Percentiles rank a stretch among this genome's conserved stretches.
Evolutionary conservation across 371 early-diverging fungal species (phyloP).

Genomic region (Mucor racemosus): DNA sequence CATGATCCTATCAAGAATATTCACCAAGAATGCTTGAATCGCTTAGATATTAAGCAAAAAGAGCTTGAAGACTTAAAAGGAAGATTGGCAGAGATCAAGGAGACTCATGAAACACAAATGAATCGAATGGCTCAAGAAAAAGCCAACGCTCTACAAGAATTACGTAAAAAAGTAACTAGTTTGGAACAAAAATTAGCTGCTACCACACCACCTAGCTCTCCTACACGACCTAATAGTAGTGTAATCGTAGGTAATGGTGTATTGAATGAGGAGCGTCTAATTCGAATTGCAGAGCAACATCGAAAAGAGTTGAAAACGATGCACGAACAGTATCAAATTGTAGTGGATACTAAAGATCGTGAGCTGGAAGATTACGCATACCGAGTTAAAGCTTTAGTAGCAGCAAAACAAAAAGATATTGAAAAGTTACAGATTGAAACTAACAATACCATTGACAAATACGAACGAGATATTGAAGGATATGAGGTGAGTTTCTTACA

Average conservation of each 20-base stretch:
- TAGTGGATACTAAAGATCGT: slow-evolving; percentile 40
- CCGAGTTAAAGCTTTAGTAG: slow-evolving; percentile 41
- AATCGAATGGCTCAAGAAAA: slow-evolving; percentile 42
- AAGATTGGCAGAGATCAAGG: slow-evolving; percentile 31
- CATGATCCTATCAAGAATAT: slow-evolving; percentile 5
- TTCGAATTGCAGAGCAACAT: slow-evolving; percentile 40
- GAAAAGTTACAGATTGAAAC: slow-evolving; percentile 30
- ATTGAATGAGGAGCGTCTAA: slow-evolving; percentile 23
- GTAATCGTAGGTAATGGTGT: not conserved
- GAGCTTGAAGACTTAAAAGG: slow-evolving; percentile 37
- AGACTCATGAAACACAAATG: slow-evolving; percentile 34
- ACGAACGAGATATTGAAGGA: slow-evolving; percentile 38
- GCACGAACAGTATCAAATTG: slow-evolving; percentile 44
- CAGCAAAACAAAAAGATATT: slow-evolving; percentile 46
- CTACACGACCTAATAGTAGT: not conserved
- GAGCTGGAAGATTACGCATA: slow-evolving; percentile 51
- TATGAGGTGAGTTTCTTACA: slow-evolving; percentile 40
- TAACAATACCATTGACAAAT: slow-evolving; percentile 24
- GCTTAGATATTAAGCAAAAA: slow-evolving; percentile 31
- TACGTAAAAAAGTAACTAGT: slow-evolving; percentile 16
- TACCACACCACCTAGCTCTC: slow-evolving; percentile 4
- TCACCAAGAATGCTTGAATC: slow-evolving; percentile 32
- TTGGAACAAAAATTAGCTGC: slow-evolving; percentile 15
- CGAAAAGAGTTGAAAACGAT: slow-evolving; percentile 36
- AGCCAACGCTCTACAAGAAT: slow-evolving; percentile 30